phyloP scores from a whole-genome alignment of 2,329 filamentous ascomycete species.

The Penicillium sp. region DNA sequence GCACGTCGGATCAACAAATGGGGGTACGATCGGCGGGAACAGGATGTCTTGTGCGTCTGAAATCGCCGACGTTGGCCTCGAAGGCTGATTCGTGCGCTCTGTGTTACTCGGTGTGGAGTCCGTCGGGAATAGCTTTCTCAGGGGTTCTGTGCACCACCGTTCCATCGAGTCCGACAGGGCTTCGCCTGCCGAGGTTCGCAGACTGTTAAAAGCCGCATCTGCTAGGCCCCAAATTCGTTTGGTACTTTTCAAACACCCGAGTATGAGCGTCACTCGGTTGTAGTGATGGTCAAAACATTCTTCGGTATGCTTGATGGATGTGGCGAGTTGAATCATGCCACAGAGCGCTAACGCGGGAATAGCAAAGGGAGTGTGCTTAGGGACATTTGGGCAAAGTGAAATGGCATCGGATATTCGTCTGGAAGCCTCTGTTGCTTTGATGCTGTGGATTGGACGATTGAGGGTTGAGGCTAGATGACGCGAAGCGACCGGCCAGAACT shows the following conservation, averaged over 20 bases:
- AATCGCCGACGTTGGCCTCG: slow-evolving; percentile 13
- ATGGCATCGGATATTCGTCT: slow-evolving; percentile 33
- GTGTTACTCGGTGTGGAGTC: slow-evolving; percentile 18
- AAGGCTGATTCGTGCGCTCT: slow-evolving; percentile 14
- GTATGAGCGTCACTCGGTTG: slow-evolving; percentile 36
- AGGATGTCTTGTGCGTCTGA: slow-evolving; percentile 27
- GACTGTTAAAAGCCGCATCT: slow-evolving; percentile 26
- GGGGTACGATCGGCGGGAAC: slow-evolving; percentile 25
- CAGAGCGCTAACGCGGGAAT: slow-evolving; percentile 31
- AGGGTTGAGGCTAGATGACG: slow-evolving; percentile 31
- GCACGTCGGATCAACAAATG: slow-evolving; percentile 33
- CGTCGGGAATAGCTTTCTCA: slow-evolving; percentile 22
- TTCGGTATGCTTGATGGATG: slow-evolving; percentile 31
- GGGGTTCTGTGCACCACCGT: slow-evolving; percentile 27
- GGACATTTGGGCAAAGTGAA: slow-evolving; percentile 33
- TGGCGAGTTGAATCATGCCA: slow-evolving; percentile 37
- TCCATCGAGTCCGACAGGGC: slow-evolving; percentile 29
- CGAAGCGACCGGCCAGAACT: slow-evolving; percentile 27
- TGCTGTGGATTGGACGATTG: slow-evolving; percentile 34
- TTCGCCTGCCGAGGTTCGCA: slow-evolving; percentile 30
- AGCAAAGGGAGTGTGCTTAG: slow-evolving; percentile 33
- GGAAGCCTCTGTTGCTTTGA: slow-evolving; percentile 38
- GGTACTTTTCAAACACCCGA: slow-evolving; percentile 35
- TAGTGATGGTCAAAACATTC: slow-evolving; percentile 41
- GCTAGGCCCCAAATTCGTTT: slow-evolving; percentile 33